Evolutionary conservation across 2,329 filamentous ascomycete genomes (phyloP), one percentile per base, ranked within the genome.

Genomic region (Colletotrichum sansevieriae): DNA sequence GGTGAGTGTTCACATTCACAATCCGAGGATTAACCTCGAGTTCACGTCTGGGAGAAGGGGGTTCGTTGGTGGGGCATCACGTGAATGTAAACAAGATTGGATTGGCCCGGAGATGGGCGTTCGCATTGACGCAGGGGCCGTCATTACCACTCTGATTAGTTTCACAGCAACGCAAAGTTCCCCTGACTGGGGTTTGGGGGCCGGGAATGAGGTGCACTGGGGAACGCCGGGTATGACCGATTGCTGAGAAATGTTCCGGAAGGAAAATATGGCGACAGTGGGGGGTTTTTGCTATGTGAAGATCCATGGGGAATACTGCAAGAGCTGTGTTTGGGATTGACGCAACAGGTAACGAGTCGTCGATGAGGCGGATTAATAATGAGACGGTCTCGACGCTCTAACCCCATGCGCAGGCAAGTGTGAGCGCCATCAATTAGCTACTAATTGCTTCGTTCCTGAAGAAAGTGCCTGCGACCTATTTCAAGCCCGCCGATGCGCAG

Each of bases 61-160:
- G 41, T 46, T 58, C 60, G 18, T n/a, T 37, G 20, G 29, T 52
- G 46, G 52, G 18, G 59, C 37, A 65, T 68, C 65, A 68, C 61
- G 65, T 68, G 65, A 58, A 41, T 39, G 46, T 68, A 68, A 68
- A 68, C 61, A 68, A 65, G 39, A 68, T 68, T 68, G 65, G 44
- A 68, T 68, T 68, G 65, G 65, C 46, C 65, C 47, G 65, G 65
- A 39, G 62, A 65, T 65, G 37, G 37, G 37, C 11, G 12, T 13
- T 39, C 54, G 61, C 65, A 68, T 68, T 68, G 60, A 68, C 47
- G 60, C 61, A 68, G 61, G 65, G 65, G 60, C 54, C 65, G 25
- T 52, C 49, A 46, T 44, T 43, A 62, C 59, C 59, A 62, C 47
- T 54, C 47, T 35, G 54, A 62, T 44, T 54, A 20, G 59, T 54